A percentile compares a stretch with the other conserved stretches of the same genome.
phyloP scores from a whole-genome alignment of 345 rosid species.

The Citrus sp. region DNA sequence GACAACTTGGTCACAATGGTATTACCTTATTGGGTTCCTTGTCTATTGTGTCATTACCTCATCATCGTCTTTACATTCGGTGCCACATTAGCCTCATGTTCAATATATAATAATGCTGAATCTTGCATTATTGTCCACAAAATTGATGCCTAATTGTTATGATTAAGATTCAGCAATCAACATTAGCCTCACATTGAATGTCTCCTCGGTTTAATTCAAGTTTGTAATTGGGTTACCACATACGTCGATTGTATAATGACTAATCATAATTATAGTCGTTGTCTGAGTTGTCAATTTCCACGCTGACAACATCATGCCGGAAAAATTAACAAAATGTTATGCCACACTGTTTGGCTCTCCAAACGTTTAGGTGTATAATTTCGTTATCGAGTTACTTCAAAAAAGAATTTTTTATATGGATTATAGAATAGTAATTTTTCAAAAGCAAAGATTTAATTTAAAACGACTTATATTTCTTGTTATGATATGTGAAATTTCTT shows the following conservation, averaged over 20 bases:
- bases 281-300: not conserved
- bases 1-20: not conserved
- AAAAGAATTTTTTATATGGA: too few relatives aligned
- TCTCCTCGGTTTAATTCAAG: not conserved
- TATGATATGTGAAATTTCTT: too few relatives aligned
- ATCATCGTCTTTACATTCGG: not conserved
- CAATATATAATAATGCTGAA: not conserved
- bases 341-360: too few relatives aligned
- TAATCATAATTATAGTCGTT: not conserved
- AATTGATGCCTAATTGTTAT: not conserved
- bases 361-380: too few relatives aligned
- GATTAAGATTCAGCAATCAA: not conserved
- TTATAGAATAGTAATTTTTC: too few relatives aligned
- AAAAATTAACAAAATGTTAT: too few relatives aligned
- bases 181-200: not conserved
- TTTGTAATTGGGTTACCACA: too few relatives aligned
- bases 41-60: not conserved
- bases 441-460: too few relatives aligned
- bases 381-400: too few relatives aligned
- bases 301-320: not conserved
- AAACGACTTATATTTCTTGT: too few relatives aligned
- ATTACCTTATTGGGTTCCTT: not conserved
- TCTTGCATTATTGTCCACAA: not conserved
- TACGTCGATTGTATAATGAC: not conserved
- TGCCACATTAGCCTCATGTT: constrained; percentile 20